Base-by-base conservation (phyloP, 306 rosid species). In the Astragalus glycyphyllos region DNA sequence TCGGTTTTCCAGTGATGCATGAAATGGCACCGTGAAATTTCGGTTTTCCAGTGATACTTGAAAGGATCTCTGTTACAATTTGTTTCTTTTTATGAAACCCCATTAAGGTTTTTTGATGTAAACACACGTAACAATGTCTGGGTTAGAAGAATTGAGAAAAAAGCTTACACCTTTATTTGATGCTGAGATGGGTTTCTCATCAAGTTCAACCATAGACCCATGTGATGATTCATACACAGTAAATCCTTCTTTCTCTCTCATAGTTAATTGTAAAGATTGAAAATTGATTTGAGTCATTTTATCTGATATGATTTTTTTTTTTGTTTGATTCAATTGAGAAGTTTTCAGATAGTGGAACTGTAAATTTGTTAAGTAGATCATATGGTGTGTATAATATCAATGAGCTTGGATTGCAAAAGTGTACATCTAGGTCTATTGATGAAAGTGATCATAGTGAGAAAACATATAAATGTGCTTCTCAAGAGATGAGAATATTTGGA, bases 271-370 rank as follows among this genome's bases (percentile, higher is more conserved):
- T 16, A 16, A 51, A 38, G 35, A 31, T 13, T 59, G 29, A 75
- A 40, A 48, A 58, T 14, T 44, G 51, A 53, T 47, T 3, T 56
- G 14, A 3, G 65, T 59, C 13, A 26, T 12, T 31, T 46, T 68
- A 35, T 16, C 23, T 68, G 38, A 51, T 15, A 2, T 41, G 44
- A n/a, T 6, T 4, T 61, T n/a, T 11, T 59, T 8, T 4, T 34
- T 73, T 20, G 15, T 11, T 73, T 68, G 34, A 34, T 68, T 77
- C 44, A n/a, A 14, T 59, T 61, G 77, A 37, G 46, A 77, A 94
- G 98, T 68, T 94, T 40, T 89, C 97, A 69, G 96, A 91, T 71
- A 92, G 90, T 67, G 96, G 96, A 64, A 91, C 97, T 37, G 95
- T 94, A 20, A 91, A 94, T 77, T 79, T 94, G 75, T 81, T 94